Base-by-base conservation (phyloP, 768 basidiomycete species). In the Tremella mesenterica region DNA sequence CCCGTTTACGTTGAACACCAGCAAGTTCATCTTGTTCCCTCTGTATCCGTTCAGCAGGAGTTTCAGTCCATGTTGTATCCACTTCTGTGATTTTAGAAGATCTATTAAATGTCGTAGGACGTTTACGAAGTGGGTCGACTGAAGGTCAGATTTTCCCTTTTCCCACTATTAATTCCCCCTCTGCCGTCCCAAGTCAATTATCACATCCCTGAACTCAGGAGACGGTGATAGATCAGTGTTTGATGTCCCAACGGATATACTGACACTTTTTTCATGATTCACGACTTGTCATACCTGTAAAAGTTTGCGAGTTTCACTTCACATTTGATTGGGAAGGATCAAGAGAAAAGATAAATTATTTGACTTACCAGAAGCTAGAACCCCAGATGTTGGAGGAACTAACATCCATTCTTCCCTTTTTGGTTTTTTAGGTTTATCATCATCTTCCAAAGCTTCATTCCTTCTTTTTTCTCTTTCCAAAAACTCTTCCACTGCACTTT, bases 341-440 rank as follows among this genome's bases (percentile, higher is more conserved):
- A n/a, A n/a, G n/a, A n/a, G n/a, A n/a, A n/a, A n/a, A n/a, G n/a
- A n/a, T n/a, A n/a, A n/a, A n/a, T n/a, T n/a, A n/a, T n/a, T n/a
- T n/a, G 4, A 64, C 73, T 59, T 62, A 92, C 89, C 84, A 44
- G 80, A 80, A 4, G 92, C 77, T 12, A 93, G 73, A 57, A 86
- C 86, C 1, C 86, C 83, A 1, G 83, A 81, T 18, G 84, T 82
- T 0, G 95, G 93, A 1, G 93, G 93, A 1, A 86, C 85, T 41
- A 97, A 79, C 95, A 99, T 99, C 95, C 95, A 99, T 71, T 92
- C 91, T 18, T 96, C 88, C 38, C 95, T 82, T 71, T 88, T 76
- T 33, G 82, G 76, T 33, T 80, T 79, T 71, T 89, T 90, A 10
- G 86, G 86, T 62, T 85, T 84, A 10, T 47, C 54, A 49, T 48